phyloP scores from a whole-genome alignment of 202 grass and related monocot genomes.

The Panicum hallii region DNA sequence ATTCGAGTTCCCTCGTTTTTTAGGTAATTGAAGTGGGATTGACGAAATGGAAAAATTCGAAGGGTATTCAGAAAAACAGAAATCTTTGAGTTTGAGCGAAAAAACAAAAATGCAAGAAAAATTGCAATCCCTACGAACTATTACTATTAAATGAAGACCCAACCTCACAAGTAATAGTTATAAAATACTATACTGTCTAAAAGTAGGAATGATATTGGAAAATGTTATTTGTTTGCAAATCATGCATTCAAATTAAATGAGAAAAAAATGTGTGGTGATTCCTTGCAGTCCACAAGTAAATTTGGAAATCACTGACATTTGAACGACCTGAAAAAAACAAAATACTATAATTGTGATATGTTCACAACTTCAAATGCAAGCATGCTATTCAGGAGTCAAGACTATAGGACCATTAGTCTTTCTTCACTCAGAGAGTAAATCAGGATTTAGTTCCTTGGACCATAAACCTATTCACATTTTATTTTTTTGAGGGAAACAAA shows the following conservation, averaged over 20 bases:
- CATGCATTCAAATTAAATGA: conserved; percentile 7
- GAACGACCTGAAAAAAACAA: conserved; percentile 5
- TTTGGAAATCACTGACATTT: not conserved
- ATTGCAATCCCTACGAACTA: too few relatives aligned
- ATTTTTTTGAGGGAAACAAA: too few relatives aligned
- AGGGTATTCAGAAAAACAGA: too few relatives aligned
- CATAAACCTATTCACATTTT: not conserved
- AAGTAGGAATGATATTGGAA: not conserved
- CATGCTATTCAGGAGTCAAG: not conserved
- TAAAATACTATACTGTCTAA: not conserved
- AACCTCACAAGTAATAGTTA: not conserved
- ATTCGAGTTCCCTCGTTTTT: too few relatives aligned
- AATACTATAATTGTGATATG: not conserved
- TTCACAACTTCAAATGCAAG: not conserved
- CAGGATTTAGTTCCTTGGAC: not conserved
- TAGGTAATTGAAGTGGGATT: too few relatives aligned
- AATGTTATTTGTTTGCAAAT: not conserved
- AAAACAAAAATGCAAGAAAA: too few relatives aligned
- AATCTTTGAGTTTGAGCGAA: too few relatives aligned
- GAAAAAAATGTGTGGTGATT: conserved; percentile 9
- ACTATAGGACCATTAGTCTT: not conserved
- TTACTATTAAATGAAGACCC: not conserved
- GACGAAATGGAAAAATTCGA: too few relatives aligned
- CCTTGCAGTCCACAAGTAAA: not conserved
- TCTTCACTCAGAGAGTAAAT: not conserved